Base-by-base conservation (phyloP, 331 rosid species). In the Cydonia oblonga region DNA sequence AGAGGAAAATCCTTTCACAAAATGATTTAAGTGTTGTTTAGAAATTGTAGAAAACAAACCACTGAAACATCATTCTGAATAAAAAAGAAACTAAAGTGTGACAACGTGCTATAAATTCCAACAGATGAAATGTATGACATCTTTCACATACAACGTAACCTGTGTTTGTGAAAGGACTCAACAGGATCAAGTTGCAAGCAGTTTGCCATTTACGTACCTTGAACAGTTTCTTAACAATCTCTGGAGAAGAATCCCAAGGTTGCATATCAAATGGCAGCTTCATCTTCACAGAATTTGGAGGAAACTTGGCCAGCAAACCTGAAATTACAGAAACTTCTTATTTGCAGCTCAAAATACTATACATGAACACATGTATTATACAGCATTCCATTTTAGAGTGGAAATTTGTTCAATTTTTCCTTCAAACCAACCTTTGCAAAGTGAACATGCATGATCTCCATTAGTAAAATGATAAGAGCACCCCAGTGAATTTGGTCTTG, bases 231-330 rank as follows among this genome's bases (percentile, higher is more conserved):
- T 91, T 95, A 77, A 86, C 90, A 77, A 81, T 83, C 75, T 87
- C 92, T 56, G 86, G 83, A 78, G 96, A 91, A 52, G 96, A 88
- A 76, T 84, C 91, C 99, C 99, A 91, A 70, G 99, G 96, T 73
- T 86, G 96, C 82, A 76, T 83, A 82, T 81, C 81, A 75, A 91
- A 85, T 70, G 97, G 97, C 56, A 85, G 93, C 91, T 87, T 95
- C 99, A 91, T 91, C 91, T 76, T 87, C 69, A 95, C 93, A 71
- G 84, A 84, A 72, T 81, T 84, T 56, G 99, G 96, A 52, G 99
- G 97, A 70, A 91, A 95, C 86, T 84, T 86, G 68, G 78, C 84
- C 87, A 91, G 86, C 78, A 81, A 69, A 83, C 88, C 99, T 95
- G 88, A 57, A 78, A 81, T 57, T 57, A 66, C 74, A 69, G 62